Evolutionary conservation across 257 asterid genomes (phyloP).

Genomic region (Jacaranda mimosifolia): DNA sequence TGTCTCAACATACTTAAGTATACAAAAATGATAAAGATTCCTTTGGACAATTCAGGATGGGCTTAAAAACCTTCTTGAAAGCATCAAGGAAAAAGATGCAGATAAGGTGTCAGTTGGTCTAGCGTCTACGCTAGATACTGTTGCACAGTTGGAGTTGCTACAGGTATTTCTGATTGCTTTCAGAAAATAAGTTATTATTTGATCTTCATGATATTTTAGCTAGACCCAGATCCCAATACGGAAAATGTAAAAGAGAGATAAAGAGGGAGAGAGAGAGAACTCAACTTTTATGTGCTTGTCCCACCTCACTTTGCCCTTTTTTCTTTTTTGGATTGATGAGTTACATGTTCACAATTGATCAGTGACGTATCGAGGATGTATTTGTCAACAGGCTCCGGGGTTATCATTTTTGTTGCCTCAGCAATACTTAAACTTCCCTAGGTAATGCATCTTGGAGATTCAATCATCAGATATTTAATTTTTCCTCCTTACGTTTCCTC

Average conservation of each 20-base stretch:
- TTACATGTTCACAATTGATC: conserved; percentile 44
- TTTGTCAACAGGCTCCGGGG: conserved; percentile 96
- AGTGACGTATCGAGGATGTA: conserved; percentile 50
- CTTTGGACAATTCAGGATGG: conserved; percentile 70
- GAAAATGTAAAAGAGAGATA: neutral
- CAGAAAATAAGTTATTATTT: conserved; percentile 1
- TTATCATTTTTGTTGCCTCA: conserved; percentile 85
- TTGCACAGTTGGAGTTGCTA: conserved; percentile 89
- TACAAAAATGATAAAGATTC: conserved; percentile 23
- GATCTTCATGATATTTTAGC: too few relatives aligned
- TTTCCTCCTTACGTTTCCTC: neutral
- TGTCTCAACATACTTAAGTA: neutral
- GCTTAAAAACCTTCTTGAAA: conserved; percentile 71
- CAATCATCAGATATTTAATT: conserved; percentile 3
- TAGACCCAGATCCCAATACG: too few relatives aligned
- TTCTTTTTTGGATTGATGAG: conserved; percentile 37
- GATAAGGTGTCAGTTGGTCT: conserved; percentile 87
- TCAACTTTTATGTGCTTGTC: conserved; percentile 11
- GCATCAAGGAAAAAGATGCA: conserved; percentile 80
- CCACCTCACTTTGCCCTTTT: neutral
- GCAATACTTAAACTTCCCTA: conserved; percentile 78
- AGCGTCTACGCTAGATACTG: conserved; percentile 80
- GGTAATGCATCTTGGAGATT: conserved; percentile 57
- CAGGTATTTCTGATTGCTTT: conserved; percentile 65
- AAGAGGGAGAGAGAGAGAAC: neutral